Evolutionary conservation across 73 alveolate species (phyloP), one percentile per base, ranked within the genome.

Genomic region (Blepharisma japonicum): DNA sequence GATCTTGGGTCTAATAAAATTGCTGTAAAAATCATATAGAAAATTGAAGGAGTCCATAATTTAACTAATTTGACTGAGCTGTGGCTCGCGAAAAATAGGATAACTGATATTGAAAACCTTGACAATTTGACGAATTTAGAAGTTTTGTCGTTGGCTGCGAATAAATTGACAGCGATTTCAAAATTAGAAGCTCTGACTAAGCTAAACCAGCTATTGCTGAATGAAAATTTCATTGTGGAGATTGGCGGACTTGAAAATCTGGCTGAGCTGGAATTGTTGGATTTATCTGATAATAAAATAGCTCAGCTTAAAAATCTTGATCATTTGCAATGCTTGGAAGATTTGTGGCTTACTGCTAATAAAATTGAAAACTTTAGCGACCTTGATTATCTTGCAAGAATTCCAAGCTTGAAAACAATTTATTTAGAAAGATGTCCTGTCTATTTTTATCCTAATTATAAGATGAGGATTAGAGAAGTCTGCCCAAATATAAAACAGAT

Each of bases 101-200:
- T 96, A 6, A 82, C 81, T 78, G 83, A 80, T 25, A 85, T 96
- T 50, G 97, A 92, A 82, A 91, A 91, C 74, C 83, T 96, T 21
- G 97, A 90, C 55, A 87, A 83, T 25, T 79, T 96, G 66, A 92
- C 97, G 8, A 71, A 84, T 61, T 70, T 96, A 82, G 80, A 88
- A 45, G 97, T 90, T 81, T 78, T 96, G 18, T 94, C 91, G 56
- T 56, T 86, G n/a, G 99, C 98, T 14, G 95, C 95, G 81, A 96
- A 96, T 85, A 85, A 89, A 82, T 81, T 96, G 6, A 79, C 81
- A 54, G 79, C 77, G 66, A 94, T 95, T 11, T 88, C 84, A 79
- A 84, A 87, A 67, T 50, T 82, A 5, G 95, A 78, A 55, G 80
- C 87, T 47, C 78, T 96, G 45, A 81, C 55, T 6, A 90, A 94